phyloP scores from a whole-genome alignment of 371 early-diverging fungal species.

The Choanephora cucurbitarum region DNA sequence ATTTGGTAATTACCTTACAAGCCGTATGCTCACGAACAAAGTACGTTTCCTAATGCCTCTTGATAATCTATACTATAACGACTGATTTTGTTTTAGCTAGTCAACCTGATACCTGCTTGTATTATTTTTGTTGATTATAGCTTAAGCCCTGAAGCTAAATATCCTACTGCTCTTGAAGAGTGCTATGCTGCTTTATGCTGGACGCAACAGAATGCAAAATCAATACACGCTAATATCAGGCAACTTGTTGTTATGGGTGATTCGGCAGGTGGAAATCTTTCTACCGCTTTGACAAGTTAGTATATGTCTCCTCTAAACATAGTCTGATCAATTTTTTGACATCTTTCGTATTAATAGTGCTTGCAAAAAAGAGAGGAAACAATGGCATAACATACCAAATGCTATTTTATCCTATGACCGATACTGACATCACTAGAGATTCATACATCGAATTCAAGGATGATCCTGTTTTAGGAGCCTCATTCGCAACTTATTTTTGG shows the following conservation, averaged over 20 bases:
- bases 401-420: slow-evolving; percentile 13
- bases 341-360: background rate
- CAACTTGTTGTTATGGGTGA: slow-evolving; percentile 31
- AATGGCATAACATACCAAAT: background rate
- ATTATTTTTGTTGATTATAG: slow-evolving; percentile 25
- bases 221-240: slow-evolving; percentile 15
- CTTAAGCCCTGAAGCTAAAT: slow-evolving; percentile 18
- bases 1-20: background rate
- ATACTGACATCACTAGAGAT: slow-evolving; percentile 5
- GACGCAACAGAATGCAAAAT: slow-evolving; percentile 16
- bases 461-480: background rate
- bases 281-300: slow-evolving; percentile 26
- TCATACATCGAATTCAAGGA: slow-evolving; percentile 8
- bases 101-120: slow-evolving; percentile 4
- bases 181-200: slow-evolving; percentile 28
- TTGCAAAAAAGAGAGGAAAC: background rate
- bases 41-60: background rate
- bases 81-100: background rate
- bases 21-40: background rate
- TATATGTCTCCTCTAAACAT: background rate
- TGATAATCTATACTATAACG: too few relatives aligned
- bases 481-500: background rate
- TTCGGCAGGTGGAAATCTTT: slow-evolving; percentile 33
- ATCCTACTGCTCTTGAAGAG: slow-evolving; percentile 27
- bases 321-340: background rate